Percentiles rank a stretch among this genome's conserved stretches.
phyloP scores from a whole-genome alignment of 768 basidiomycete genomes.

The Kwoniella botswanensis region DNA sequence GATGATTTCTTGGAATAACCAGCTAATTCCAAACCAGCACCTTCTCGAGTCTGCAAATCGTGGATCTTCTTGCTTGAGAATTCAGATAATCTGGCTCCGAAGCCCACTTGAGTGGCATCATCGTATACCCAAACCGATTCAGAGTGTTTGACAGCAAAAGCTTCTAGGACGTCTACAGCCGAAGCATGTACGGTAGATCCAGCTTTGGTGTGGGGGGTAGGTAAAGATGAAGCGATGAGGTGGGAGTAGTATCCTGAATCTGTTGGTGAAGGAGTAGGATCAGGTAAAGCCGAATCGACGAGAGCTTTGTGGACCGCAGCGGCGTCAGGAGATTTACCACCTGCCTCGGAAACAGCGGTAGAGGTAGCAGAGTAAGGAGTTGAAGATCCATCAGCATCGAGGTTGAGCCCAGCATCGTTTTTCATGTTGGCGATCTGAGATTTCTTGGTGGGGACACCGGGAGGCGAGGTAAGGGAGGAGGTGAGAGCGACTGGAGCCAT shows the following conservation, averaged over 20 bases:
- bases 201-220: slow-evolving; percentile 36
- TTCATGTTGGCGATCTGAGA: slow-evolving; percentile 38
- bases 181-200: slow-evolving; percentile 47
- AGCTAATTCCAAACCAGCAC: slow-evolving; percentile 51
- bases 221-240: slow-evolving; percentile 38
- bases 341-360: slow-evolving; percentile 51
- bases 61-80: slow-evolving; percentile 30
- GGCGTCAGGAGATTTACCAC: slow-evolving; percentile 30
- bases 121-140: slow-evolving; percentile 54
- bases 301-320: slow-evolving; percentile 19
- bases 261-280: slow-evolving; percentile 11
- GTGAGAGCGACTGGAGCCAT: slow-evolving; percentile 45
- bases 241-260: slow-evolving; percentile 42
- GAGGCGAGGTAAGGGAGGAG: slow-evolving; percentile 50
- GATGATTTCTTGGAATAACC: slow-evolving; percentile 65
- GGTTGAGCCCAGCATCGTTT: slow-evolving; percentile 32
- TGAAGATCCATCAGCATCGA: slow-evolving; percentile 43
- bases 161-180: slow-evolving; percentile 50
- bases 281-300: slow-evolving; percentile 36
- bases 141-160: slow-evolving; percentile 44
- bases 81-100: slow-evolving; percentile 36
- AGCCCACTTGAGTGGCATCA: slow-evolving; percentile 52
- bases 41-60: slow-evolving; percentile 44
- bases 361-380: slow-evolving; percentile 50
- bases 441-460: slow-evolving; percentile 37